Percentiles rank a stretch among this genome's conserved stretches.
Evolutionary conservation across 2,329 filamentous ascomycete species (phyloP).

Genomic region (Claviceps citrina): DNA sequence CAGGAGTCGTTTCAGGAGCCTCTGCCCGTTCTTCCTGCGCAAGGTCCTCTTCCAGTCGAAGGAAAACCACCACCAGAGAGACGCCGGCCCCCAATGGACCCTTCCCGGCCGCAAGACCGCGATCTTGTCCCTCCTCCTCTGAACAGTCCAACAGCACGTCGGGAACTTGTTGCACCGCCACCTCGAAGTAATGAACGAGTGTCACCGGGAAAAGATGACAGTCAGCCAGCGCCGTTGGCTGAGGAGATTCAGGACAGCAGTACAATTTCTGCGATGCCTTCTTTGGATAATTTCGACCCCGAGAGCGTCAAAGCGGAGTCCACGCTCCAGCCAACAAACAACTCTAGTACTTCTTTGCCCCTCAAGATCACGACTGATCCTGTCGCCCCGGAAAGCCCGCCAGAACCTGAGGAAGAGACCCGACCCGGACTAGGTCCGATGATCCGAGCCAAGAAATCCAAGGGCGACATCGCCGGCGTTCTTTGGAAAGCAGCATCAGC

Average conservation of each 20-base stretch:
- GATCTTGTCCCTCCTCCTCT: constrained; percentile 43
- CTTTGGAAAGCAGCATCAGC: constrained; percentile 58
- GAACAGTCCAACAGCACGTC: constrained; percentile 34
- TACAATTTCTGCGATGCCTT: constrained; percentile 12
- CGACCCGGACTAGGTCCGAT: constrained; percentile 78
- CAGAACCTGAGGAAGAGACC: constrained; percentile 20
- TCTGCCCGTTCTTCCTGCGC: neutral
- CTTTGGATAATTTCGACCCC: constrained; percentile 5
- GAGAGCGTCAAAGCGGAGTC: constrained; percentile 6
- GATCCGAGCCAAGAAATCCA: constrained; percentile 67
- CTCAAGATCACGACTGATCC: constrained; percentile 14
- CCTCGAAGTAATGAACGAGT: constrained; percentile 37
- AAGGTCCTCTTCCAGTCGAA: constrained; percentile 7
- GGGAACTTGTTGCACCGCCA: constrained; percentile 30
- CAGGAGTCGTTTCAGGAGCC: constrained; percentile 8
- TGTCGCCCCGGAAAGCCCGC: constrained; percentile 11
- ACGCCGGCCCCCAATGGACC: constrained; percentile 51
- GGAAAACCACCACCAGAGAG: constrained; percentile 44
- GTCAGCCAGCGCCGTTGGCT: neutral
- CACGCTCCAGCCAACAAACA: constrained; percentile 5
- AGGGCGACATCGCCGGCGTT: constrained; percentile 55
- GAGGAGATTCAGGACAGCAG: constrained; percentile 12
- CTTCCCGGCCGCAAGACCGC: constrained; percentile 36
- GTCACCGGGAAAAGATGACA: constrained; percentile 29
- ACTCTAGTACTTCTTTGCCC: constrained; percentile 12